These are phyloP conservation scores for Leccinum variabile DNA, from an alignment of 1,284 basidiomycete species.

Conservation along the genomic window DNA sequence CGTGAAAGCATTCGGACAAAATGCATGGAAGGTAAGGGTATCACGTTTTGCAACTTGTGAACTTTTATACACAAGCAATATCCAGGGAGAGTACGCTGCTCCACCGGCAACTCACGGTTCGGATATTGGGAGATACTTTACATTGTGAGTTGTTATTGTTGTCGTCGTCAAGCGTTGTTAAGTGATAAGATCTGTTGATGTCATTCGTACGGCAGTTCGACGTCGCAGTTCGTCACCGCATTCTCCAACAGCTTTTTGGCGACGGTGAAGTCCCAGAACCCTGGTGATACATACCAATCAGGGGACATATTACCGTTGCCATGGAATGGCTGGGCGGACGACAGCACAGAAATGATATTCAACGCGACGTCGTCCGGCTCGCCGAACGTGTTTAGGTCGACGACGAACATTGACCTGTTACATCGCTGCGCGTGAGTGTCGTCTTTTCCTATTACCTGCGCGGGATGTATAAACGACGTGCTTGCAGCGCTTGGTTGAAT, in stretches of 20 bases:
- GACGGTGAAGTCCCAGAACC: constrained; percentile 18
- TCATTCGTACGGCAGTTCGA: constrained; percentile 14
- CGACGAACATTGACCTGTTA: constrained; percentile 12
- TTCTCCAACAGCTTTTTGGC: constrained; percentile 29
- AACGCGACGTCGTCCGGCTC: constrained; percentile 10
- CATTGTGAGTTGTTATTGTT: neutral
- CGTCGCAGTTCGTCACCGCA: constrained; percentile 19
- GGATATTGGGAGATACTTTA: constrained; percentile 6
- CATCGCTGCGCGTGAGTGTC: constrained; percentile 28
- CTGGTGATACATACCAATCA: constrained; percentile 14
- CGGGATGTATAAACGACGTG: constrained; percentile 5
- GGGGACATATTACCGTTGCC: constrained; percentile 17
- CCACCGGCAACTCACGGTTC: constrained; percentile 8
- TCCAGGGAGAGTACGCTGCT: constrained; percentile 14
- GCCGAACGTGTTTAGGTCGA: constrained; percentile 3
- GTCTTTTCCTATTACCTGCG: neutral
- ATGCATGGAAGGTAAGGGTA: constrained; percentile 18
- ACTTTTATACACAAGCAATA: neutral
- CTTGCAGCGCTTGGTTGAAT: constrained; percentile 16
- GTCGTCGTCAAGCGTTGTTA: neutral
- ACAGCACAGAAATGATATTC: constrained; percentile 14
- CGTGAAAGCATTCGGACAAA: constrained; percentile 14
- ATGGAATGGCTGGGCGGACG: constrained; percentile 18
- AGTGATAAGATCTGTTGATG: neutral
- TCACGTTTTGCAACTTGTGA: neutral